Conservation (phyloP, 768 basidiomycete species). For the Leccinum uliginosum region DNA sequence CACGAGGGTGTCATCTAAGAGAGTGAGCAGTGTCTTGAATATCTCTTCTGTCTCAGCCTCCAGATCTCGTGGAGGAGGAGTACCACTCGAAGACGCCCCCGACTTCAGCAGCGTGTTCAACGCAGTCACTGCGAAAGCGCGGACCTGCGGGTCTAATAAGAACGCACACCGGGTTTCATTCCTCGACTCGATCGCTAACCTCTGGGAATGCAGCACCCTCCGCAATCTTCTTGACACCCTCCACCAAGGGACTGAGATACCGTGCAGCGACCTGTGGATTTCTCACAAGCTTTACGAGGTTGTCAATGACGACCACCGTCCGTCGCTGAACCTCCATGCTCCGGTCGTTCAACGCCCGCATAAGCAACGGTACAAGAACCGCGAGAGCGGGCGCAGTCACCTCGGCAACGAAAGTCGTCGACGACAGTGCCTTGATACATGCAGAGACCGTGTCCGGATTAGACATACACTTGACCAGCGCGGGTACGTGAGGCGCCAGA, state of each 20-base stretch:
- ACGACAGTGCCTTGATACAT: constrained; percentile 93
- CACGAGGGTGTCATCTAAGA: constrained; percentile 48
- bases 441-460: constrained; percentile 83
- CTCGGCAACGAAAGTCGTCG: constrained; percentile 95
- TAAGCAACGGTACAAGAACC: constrained; percentile 87
- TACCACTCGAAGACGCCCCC: constrained; percentile 73
- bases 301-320: constrained; percentile 91
- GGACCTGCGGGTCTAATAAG: constrained; percentile 48
- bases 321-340: constrained; percentile 96
- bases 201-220: constrained; percentile 94
- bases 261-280: constrained; percentile 84
- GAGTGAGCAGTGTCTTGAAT: constrained; percentile 51
- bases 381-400: constrained; percentile 96
- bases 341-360: constrained; percentile 89
- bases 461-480: constrained; percentile 92
- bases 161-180: constrained; percentile 8
- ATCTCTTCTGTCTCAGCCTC: constrained; percentile 56
- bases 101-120: constrained; percentile 75
- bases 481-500: constrained; percentile 81
- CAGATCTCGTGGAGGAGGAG: constrained; percentile 70
- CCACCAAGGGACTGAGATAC: constrained; percentile 82
- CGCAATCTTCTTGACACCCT: constrained; percentile 88
- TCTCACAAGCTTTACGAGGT: constrained; percentile 95
- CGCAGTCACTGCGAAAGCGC: constrained; percentile 87
- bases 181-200: constrained; percentile 36